Conservation (phyloP, 805 yeast genomes). For the Yamadazyma philogaea region DNA sequence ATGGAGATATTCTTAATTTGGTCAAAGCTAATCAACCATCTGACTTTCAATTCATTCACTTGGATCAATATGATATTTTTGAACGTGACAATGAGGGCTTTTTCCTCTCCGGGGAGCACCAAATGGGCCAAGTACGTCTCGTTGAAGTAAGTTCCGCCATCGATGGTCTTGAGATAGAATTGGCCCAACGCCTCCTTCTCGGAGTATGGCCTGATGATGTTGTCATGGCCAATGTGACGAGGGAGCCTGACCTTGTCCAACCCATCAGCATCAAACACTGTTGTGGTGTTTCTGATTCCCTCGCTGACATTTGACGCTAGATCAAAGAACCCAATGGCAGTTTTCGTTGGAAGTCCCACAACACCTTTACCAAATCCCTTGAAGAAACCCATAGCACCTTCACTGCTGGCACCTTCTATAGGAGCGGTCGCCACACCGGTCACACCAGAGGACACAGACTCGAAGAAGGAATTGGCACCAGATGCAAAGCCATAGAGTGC, state of each 20-base stretch:
- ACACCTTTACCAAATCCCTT: slow-evolving; percentile 92
- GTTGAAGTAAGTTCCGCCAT: slow-evolving; percentile 70
- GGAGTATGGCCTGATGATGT: slow-evolving; percentile 70
- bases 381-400: slow-evolving; percentile 89
- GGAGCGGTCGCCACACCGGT: slow-evolving; percentile 91
- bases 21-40: slow-evolving; percentile 71
- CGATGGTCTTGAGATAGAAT: slow-evolving; percentile 79
- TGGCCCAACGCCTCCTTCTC: slow-evolving; percentile 92
- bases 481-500: slow-evolving; percentile 79
- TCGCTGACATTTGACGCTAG: slow-evolving; percentile 90
- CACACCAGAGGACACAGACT: slow-evolving; percentile 82
- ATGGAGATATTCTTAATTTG: slow-evolving; percentile 67
- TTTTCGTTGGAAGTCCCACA: slow-evolving; percentile 94
- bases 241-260: slow-evolving; percentile 82
- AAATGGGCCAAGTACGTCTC: slow-evolving; percentile 86
- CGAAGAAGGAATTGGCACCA: slow-evolving; percentile 88
- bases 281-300: slow-evolving; percentile 89
- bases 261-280: slow-evolving; percentile 77
- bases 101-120: slow-evolving; percentile 75
- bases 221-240: slow-evolving; percentile 66
- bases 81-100: slow-evolving; percentile 73
- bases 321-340: slow-evolving; percentile 93
- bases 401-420: slow-evolving; percentile 80
- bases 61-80: slow-evolving; percentile 65
- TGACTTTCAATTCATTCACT: slow-evolving; percentile 54